These are phyloP conservation scores for Moesziomyces parantarcticus DNA, from an alignment of 1,284 basidiomycete genomes.

Conservation along the genomic window DNA sequence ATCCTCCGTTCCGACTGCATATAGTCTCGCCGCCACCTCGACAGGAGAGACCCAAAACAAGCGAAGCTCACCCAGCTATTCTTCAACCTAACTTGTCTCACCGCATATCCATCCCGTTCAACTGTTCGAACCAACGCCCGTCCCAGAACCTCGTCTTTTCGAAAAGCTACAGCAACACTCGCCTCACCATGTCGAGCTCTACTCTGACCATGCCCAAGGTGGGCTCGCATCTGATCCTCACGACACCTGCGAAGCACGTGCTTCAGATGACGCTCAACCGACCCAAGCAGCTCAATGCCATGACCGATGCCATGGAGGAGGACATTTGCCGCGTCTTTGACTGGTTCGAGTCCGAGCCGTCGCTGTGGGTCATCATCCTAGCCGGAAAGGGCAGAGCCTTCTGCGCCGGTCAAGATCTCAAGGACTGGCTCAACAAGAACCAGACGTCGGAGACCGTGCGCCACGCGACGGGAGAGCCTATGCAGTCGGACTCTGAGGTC, in stretches of 20 bases:
- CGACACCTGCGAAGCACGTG: constrained; percentile 67
- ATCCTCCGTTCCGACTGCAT: neutral
- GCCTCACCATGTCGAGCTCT: constrained; percentile 20
- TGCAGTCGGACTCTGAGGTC: constrained; percentile 39
- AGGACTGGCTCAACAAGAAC: constrained; percentile 48
- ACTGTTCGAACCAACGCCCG: too few relatives aligned
- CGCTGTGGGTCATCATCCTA: constrained; percentile 80
- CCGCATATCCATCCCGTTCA: too few relatives aligned
- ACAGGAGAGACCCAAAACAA: neutral
- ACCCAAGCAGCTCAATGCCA: constrained; percentile 78
- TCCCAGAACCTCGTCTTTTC: too few relatives aligned
- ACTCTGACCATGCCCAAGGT: constrained; percentile 44
- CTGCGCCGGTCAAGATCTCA: constrained; percentile 73
- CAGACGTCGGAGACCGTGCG: constrained; percentile 19
- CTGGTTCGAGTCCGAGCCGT: constrained; percentile 81
- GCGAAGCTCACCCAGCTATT: too few relatives aligned
- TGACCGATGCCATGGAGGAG: constrained; percentile 72
- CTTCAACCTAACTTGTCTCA: too few relatives aligned
- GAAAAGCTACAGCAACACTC: neutral
- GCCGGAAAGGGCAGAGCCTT: constrained; percentile 81
- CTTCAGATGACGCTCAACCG: constrained; percentile 80
- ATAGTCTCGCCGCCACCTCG: neutral
- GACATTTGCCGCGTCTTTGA: constrained; percentile 75
- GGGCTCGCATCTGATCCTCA: constrained; percentile 55
- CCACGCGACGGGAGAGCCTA: constrained; percentile 32